Conservation (phyloP, 2,329 filamentous ascomycete genomes). For the Cladophialophora immunda region DNA sequence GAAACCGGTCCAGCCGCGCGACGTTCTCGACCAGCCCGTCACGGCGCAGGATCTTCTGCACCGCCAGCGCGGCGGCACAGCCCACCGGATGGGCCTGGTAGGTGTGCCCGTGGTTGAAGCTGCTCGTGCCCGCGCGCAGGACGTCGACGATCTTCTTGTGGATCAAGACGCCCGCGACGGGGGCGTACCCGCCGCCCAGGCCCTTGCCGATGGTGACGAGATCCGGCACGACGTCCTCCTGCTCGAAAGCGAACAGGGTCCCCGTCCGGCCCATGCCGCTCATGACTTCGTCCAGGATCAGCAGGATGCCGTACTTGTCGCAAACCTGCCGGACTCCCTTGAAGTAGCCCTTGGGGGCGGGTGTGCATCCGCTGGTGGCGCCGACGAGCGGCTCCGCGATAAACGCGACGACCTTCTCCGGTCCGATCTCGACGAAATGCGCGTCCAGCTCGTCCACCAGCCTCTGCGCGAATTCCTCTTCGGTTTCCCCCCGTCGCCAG, state of each 20-base stretch:
- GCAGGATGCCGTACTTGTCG: slow-evolving; percentile 70
- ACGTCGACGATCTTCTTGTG: slow-evolving; percentile 58
- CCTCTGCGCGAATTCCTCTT: slow-evolving; percentile 51
- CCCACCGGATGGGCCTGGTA: slow-evolving; percentile 66
- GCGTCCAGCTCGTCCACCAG: slow-evolving; percentile 58
- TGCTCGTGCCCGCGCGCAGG: slow-evolving; percentile 57
- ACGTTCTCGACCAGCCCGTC: slow-evolving; percentile 59
- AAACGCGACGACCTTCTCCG: slow-evolving; percentile 59
- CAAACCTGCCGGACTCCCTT: slow-evolving; percentile 63
- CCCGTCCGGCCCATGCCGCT: slow-evolving; percentile 67
- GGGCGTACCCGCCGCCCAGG: slow-evolving; percentile 64
- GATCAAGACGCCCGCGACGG: slow-evolving; percentile 65
- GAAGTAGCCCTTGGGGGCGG: slow-evolving; percentile 63
- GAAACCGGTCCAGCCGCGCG: slow-evolving; percentile 43
- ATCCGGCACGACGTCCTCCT: slow-evolving; percentile 60
- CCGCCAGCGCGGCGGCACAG: slow-evolving; percentile 62
- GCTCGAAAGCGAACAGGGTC: slow-evolving; percentile 34
- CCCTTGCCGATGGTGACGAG: slow-evolving; percentile 69
- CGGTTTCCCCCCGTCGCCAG: slow-evolving; percentile 46
- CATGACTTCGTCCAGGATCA: slow-evolving; percentile 76
- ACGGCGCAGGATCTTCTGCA: slow-evolving; percentile 61
- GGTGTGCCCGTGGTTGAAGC: slow-evolving; percentile 67
- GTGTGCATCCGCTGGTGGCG: slow-evolving; percentile 61
- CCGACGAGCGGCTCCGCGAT: slow-evolving; percentile 61
- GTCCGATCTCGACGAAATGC: slow-evolving; percentile 58